A percentile compares a stretch with the other conserved stretches of the same genome.
These are phyloP conservation scores for Oldenlandia corymbosa DNA, from an alignment of 257 asterid species.

Conservation along the genomic window DNA sequence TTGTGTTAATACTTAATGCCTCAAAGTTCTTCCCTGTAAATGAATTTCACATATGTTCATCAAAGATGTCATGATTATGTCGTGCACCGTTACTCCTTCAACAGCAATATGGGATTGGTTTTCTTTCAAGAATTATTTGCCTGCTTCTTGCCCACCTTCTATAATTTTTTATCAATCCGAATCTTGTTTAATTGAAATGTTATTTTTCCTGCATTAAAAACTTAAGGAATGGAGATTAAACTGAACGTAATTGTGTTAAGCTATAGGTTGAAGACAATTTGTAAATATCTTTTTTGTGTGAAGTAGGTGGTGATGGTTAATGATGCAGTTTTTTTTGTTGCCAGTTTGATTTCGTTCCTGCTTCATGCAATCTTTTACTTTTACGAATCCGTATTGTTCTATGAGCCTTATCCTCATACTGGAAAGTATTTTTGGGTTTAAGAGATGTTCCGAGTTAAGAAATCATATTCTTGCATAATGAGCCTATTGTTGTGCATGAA, in stretches of 20 bases:
- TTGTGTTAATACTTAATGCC: background rate
- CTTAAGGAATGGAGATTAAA: background rate
- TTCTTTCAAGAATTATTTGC: background rate
- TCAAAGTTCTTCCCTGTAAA: background rate
- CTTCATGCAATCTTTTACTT: background rate
- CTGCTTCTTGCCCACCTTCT: background rate
- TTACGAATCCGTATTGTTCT: constrained; percentile 3
- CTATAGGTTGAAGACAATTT: background rate
- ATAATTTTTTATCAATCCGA: background rate
- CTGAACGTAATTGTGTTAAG: no score
- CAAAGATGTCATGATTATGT: background rate
- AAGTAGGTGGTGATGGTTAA: background rate
- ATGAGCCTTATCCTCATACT: background rate
- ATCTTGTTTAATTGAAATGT: background rate
- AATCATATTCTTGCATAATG: background rate
- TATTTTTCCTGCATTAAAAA: background rate
- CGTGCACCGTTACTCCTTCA: background rate
- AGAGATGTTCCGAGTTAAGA: background rate
- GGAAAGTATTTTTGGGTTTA: background rate
- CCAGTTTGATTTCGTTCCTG: background rate
- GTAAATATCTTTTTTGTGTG: no score
- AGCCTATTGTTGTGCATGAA: background rate
- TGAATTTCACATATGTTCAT: background rate
- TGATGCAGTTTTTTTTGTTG: background rate
- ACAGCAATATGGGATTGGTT: background rate